Percentiles rank a stretch among this genome's conserved stretches.
Conservation (phyloP, 1,284 basidiomycete genomes). For the Pseudozyma sp. region DNA sequence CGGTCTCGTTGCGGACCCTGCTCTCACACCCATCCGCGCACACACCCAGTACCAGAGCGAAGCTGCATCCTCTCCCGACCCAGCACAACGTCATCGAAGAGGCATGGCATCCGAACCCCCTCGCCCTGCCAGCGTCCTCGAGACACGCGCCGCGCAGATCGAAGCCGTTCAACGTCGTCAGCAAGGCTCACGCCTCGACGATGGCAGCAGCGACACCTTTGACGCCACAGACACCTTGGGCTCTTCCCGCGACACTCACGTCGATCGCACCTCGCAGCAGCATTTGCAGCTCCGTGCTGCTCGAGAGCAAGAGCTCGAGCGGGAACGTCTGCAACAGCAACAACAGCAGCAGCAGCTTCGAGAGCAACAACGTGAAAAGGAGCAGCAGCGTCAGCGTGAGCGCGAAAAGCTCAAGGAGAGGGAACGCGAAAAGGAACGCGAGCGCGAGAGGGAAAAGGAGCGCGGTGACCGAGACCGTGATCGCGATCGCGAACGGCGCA, state of each 20-base stretch:
- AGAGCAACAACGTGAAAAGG: constrained; percentile 25
- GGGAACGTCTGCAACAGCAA: constrained; percentile 19
- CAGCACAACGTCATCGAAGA: constrained; percentile 33
- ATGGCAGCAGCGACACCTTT: constrained; percentile 40
- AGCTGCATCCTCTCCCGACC: constrained; percentile 22
- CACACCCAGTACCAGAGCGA: constrained; percentile 33
- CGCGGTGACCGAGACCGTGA: constrained; percentile 48
- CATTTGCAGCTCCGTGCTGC: constrained; percentile 32
- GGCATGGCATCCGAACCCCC: constrained; percentile 46
- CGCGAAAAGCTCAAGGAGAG: constrained; percentile 21
- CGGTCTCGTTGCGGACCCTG: constrained; percentile 27
- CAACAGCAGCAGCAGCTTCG: constrained; percentile 18
- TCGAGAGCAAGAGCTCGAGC: constrained; percentile 31
- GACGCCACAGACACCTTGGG: constrained; percentile 36
- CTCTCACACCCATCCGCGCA: constrained; percentile 24
- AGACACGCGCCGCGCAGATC: constrained; percentile 39
- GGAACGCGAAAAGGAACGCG: constrained; percentile 43
- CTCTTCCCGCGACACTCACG: constrained; percentile 43
- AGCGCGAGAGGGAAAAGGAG: constrained; percentile 39
- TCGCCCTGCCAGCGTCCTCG: constrained; percentile 54
- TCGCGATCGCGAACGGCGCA: constrained; percentile 41
- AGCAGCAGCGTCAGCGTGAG: constrained; percentile 30
- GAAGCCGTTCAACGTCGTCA: constrained; percentile 43
- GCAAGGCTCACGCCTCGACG: constrained; percentile 30
- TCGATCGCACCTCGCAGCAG: constrained; percentile 40